Percentiles rank a stretch among this genome's conserved stretches.
phyloP scores from a whole-genome alignment of 2,329 filamentous ascomycete species.

The Claviceps pazoutovae region DNA sequence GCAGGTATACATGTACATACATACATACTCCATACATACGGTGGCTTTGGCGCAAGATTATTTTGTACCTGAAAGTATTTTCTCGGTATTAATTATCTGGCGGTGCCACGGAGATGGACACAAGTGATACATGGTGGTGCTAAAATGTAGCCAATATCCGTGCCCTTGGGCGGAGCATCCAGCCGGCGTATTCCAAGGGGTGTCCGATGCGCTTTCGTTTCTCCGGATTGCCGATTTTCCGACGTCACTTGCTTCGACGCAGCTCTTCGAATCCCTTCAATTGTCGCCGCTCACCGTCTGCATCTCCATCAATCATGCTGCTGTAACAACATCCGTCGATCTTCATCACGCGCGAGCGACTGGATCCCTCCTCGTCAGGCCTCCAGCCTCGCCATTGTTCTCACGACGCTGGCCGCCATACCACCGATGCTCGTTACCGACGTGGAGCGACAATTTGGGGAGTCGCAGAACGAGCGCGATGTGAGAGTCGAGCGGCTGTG shows the following conservation, averaged over 20 bases:
- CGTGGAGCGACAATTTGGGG: constrained; percentile 52
- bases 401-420: constrained; percentile 15
- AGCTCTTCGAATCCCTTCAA: constrained; percentile 1
- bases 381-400: constrained; percentile 7
- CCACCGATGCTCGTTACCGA: constrained; percentile 29
- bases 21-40: too few relatives aligned
- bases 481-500: constrained; percentile 73
- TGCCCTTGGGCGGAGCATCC: neutral
- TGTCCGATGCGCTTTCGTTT: neutral
- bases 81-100: too few relatives aligned
- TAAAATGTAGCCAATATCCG: too few relatives aligned
- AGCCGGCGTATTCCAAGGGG: neutral
- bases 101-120: too few relatives aligned
- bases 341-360: constrained; percentile 7
- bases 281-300: neutral
- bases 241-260: constrained; percentile 5
- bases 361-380: neutral
- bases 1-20: neutral
- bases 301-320: constrained; percentile 7
- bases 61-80: too few relatives aligned
- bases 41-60: too few relatives aligned
- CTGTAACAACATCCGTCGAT: constrained; percentile 2
- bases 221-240: neutral
- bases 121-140: too few relatives aligned
- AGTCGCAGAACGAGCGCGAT: constrained; percentile 67